Base-by-base conservation (phyloP, 78 protist species). In the Dictyostelium discoideum region DNA sequence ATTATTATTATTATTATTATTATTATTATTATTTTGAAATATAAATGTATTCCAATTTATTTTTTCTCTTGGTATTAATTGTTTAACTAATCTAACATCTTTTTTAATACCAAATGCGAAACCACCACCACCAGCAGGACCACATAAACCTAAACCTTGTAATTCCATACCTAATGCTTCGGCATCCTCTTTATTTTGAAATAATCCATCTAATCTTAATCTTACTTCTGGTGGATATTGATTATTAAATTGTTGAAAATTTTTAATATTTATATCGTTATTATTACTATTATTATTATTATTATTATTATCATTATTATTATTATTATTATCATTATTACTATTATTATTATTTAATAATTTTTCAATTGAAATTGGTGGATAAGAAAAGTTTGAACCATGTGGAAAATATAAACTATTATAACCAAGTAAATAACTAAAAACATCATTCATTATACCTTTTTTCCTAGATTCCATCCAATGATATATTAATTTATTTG, bases 51-150 rank as follows among this genome's bases (percentile, higher is more conserved):
- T 82, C 94, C 94, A 89, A 24, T 10, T 72, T 14, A 89, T 76
- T 24, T 81, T 76, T 1, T 89, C 94, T 22, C 94, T 54, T 54
- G 79, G 85, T 3, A 89, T 82, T n/a, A 89, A 82, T 46, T 82
- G 94, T 48, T 76, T 44, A n/a, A 89, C 83, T 81, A 89, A 32
- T 54, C 74, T 14, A 50, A 89, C 87, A 89, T 89, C 94, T 50
- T 82, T 89, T 82, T 72, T 89, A 72, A 89, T 89, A 5, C 94
- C 94, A 80, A 82, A 67, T 16, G 87, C 88, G 72, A 82, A 89
- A 82, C 94, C 94, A 72, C 94, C 94, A 48, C 94, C 94, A 26
- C 94, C 94, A 2, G 94, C 94, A 32, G 94, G 94, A 24, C 94
- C 94, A 72, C 87, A 89, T 26, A 89, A 78, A 18, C 85, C 94